phyloP scores from a whole-genome alignment of 441 rosid species.

The Aquilaria agallochum region DNA sequence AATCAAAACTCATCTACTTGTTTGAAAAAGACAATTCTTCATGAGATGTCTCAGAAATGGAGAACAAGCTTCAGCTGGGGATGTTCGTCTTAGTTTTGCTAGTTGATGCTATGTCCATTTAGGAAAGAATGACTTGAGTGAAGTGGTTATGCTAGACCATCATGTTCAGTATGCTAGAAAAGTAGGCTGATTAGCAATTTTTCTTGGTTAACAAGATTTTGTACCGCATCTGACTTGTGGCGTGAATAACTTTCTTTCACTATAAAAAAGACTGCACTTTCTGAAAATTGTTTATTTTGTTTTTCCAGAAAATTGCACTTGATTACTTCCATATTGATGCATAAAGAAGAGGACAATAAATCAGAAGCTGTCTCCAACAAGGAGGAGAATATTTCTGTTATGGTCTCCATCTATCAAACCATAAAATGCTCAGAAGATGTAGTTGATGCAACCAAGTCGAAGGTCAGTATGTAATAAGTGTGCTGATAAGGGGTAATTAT shows the following conservation, averaged over 20 bases:
- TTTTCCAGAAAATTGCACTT: constrained; percentile 76
- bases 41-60: no score
- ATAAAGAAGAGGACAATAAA: constrained; percentile 85
- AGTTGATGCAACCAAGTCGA: constrained; percentile 68
- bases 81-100: no score
- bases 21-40: no score
- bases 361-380: constrained; percentile 53
- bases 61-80: no score
- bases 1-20: no score
- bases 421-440: constrained; percentile 82
- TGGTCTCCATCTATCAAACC: constrained; percentile 55
- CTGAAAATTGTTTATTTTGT: constrained; percentile 11
- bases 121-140: no score
- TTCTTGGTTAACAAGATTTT: constrained; percentile 2
- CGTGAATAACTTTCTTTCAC: not conserved
- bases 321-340: constrained; percentile 64
- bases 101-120: no score
- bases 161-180: no score
- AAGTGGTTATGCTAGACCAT: no score
- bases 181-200: not conserved
- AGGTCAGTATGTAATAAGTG: constrained; percentile 36
- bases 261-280: not conserved
- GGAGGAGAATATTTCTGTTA: constrained; percentile 56
- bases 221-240: constrained; percentile 7
- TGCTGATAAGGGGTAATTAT: no score